Evolutionary conservation across 2,329 filamentous ascomycete species (phyloP).

Genomic region (Aspergillus unguis): DNA sequence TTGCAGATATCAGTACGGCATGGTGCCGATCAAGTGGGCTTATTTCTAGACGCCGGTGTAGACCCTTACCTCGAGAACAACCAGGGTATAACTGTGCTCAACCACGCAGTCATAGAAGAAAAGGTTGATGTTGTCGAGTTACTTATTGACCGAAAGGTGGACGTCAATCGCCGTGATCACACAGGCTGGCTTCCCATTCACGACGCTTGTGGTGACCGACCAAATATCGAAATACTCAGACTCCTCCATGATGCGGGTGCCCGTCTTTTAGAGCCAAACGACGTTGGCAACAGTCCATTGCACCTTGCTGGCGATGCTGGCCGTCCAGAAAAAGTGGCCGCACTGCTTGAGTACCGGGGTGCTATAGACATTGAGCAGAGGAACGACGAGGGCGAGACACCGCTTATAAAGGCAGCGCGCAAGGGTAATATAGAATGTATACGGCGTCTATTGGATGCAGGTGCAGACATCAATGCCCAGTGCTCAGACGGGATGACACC

Average conservation of each 20-base stretch:
- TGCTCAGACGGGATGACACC: not conserved
- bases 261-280: not conserved
- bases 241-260: not conserved
- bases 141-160: not conserved
- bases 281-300: not conserved
- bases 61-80: not conserved
- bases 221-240: not conserved
- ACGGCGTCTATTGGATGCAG: not conserved
- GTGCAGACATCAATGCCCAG: constrained; percentile 2
- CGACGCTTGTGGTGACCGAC: not conserved
- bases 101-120: not conserved
- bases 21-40: not conserved
- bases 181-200: not conserved
- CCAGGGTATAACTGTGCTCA: not conserved
- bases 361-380: not conserved
- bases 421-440: not conserved
- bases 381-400: not conserved
- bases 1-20: not conserved
- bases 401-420: not conserved
- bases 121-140: not conserved
- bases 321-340: not conserved
- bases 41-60: not conserved
- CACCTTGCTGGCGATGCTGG: not conserved
- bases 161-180: not conserved
- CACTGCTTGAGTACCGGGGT: not conserved